Evolutionary conservation across 345 rosid species (phyloP), one percentile per base, ranked within the genome.

Genomic region (Eucalyptus tenuipes): DNA sequence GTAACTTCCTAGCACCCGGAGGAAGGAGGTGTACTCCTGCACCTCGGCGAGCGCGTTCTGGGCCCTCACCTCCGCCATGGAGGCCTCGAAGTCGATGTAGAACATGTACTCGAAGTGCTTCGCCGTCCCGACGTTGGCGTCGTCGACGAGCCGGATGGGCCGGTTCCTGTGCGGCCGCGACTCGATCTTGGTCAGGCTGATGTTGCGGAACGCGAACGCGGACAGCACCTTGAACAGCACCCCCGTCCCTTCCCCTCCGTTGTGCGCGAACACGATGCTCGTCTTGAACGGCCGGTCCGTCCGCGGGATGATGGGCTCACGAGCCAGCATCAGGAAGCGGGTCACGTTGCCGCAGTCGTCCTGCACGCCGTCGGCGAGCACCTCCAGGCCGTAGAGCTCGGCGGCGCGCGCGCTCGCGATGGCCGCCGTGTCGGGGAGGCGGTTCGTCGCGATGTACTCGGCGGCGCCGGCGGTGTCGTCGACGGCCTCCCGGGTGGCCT

Each of bases 391-490:
- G 92, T 98, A 98, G 25, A 98, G 93, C 49, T 93, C 99, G 2
- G 99, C 99, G 12, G 99, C 99, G 49, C 99, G 97, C 49, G 99
- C 94, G 61, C 99, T 96, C 1, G 99, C 99, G 8, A 98, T 95
- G 0, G 99, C 99, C 0, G 99, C 99, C 0, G 99, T 98, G 90
- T 98, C 93, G 3, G 95, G 95, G 57, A 97, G 90, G 89, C 94
- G 93, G 88, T 97, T 94, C 0, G 95, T 85, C 0, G 99, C 97
- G 52, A 98, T 98, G 88, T 93, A 95, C 89, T 97, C 99, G 0
- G 99, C 99, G 0, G 99, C 99, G 3, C 97, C 99, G 5, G 99
- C 99, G 0, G 99, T 98, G 71, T 98, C 99, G 75, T 98, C 99
- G 4, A 98, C 95, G 3, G 99, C 99, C 88, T 98, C 99, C 9